Evolutionary conservation across 1,284 basidiomycete genomes (phyloP), one percentile per base, ranked within the genome.

Genomic region (Ceratobasidium sp.): DNA sequence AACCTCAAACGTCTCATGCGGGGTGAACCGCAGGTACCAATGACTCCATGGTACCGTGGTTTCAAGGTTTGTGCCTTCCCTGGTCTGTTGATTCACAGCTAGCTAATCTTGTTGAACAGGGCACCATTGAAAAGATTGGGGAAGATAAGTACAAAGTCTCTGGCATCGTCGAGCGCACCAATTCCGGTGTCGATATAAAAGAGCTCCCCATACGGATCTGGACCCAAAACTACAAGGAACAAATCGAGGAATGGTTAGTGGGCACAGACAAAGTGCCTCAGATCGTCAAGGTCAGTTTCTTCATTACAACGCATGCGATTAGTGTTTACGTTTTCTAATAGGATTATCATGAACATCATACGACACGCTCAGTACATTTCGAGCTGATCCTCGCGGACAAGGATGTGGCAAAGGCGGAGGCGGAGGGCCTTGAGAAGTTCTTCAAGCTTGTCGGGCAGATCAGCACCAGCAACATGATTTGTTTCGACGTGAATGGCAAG

Each of bases 11-110:
- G 94, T 5, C 83, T 97, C 78, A 96, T 99, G 94, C 86, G 87
- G 0, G 92, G 90, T 51, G 93, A 98, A 82, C 94, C 96, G 78
- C 80, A 92, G 75, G 88, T 91, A 14, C 87, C 90, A 0, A 98
- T 99, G 93, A 85, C 88, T 24, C 98, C 98, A 0, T 99, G 98
- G 98, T 99, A 94, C 92, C 90, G 96, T 66, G 98, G 97, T 37
- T 99, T 96, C 82, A 84, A 81, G 75, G 84, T 83, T 64, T 58
- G 81, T 78, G 31, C 31, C 11, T 19, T 22, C 1, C 34, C 43
- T n/a, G 27, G 4, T 14, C 4, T 39, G 46, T 61, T 29, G 63
- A 41, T 1, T 7, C 43, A 1, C 11, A 22, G 16, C 19, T 14
- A 16, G 2, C 51, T 27, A 31, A 66, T 0, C 46, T 65, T 39